phyloP scores from a whole-genome alignment of 805 yeast species.

The Ogataea minuta region DNA sequence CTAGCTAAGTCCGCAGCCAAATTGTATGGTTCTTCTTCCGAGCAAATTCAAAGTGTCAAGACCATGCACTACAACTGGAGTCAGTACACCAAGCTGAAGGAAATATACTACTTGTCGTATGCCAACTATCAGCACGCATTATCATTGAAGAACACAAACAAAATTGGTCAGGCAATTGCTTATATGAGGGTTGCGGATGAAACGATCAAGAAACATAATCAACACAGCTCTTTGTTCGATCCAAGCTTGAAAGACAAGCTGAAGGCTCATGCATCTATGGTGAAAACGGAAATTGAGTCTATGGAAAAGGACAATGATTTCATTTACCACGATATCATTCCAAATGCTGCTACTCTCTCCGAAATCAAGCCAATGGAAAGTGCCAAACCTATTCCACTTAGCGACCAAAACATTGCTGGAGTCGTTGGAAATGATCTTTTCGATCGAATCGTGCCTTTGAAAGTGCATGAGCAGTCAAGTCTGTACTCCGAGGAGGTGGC shows the following conservation, averaged over 20 bases:
- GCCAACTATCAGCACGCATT: conserved; percentile 60
- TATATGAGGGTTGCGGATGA: conserved; percentile 37
- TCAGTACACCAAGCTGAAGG: conserved; percentile 50
- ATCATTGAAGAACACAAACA: conserved; percentile 49
- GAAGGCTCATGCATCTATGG: conserved; percentile 20
- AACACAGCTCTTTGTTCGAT: conserved; percentile 23
- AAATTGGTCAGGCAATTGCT: conserved; percentile 78
- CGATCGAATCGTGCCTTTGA: conserved; percentile 77
- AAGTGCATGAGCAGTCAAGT: conserved; percentile 84
- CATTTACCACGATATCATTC: conserved; percentile 78
- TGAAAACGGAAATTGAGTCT: conserved; percentile 31
- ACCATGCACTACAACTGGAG: conserved; percentile 44
- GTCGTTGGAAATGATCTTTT: conserved; percentile 58
- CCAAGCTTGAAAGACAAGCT: conserved; percentile 32
- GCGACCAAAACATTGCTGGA: conserved; percentile 47
- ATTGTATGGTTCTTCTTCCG: conserved; percentile 52
- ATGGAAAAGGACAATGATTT: conserved; percentile 83
- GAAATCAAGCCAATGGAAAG: conserved; percentile 70
- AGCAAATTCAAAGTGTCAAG: conserved; percentile 39
- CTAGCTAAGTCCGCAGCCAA: conserved; percentile 62
- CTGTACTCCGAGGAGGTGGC: conserved; percentile 90
- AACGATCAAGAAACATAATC: conserved; percentile 27
- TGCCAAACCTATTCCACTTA: conserved; percentile 54
- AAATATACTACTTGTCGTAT: conserved; percentile 54
- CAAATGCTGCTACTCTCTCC: conserved; percentile 57